Base-by-base conservation (phyloP, 495 filamentous ascomycete species). In the Aspergillus sclerotioniger region DNA sequence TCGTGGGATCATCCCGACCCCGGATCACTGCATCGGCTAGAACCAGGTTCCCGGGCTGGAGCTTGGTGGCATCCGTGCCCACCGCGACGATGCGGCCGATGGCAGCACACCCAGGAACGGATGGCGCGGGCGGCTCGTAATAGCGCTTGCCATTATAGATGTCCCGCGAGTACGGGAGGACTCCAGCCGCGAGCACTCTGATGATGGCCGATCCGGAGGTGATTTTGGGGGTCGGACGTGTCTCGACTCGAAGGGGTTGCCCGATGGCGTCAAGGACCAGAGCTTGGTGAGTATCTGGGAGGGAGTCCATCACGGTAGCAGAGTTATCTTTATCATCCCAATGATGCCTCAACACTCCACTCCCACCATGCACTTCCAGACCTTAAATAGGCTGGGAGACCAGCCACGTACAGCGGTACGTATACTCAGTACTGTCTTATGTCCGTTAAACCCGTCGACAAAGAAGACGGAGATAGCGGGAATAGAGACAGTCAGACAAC, bases 261-360 rank as follows among this genome's bases (percentile, higher is more conserved):
- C 47, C 8, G 33, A 35, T n/a, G 25, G 28, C 2, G 13, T 41
- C 37, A 13, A 41, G 21, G 29, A 39, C 56, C 9, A 12, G 47
- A 8, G 15, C 9, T 9, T 51, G 48, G 37, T 51, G 28, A 48
- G 45, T 35, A 37, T 45, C 6, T 28, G 56, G 4, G 48, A 58
- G 16, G 28, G 35, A 29, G 46, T 25, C 25, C 25, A 25, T 25
- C 2, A 25, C 25, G 5, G 5, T 25, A 3, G 25, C 25, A 25
- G n/a, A n/a, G n/a, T n/a, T n/a, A n/a, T n/a, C n/a, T n/a, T n/a
- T n/a, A n/a, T n/a, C n/a, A n/a, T n/a, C n/a, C n/a, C n/a, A n/a
- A n/a, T n/a, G n/a, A n/a, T n/a, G n/a, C n/a, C n/a, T n/a, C n/a
- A n/a, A n/a, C n/a, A n/a, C 25, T 25, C 25, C 5, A 5, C 5